These are phyloP conservation scores for Choricystis sp. DNA, from an alignment of 139 green algal species.

Conservation along the genomic window DNA sequence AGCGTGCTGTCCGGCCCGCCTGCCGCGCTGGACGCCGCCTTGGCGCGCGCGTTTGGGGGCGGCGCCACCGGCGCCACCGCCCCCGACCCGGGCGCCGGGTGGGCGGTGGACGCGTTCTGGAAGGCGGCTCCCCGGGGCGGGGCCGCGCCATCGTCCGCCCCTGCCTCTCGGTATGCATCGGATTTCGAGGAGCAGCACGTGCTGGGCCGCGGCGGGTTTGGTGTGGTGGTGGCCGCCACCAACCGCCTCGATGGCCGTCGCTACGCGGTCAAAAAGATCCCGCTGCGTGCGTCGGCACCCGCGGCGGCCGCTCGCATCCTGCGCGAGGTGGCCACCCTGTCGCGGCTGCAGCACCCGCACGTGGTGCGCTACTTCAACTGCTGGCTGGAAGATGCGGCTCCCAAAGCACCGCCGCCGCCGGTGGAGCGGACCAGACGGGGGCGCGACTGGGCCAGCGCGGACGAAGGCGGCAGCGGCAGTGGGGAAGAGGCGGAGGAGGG, in stretches of 20 bases:
- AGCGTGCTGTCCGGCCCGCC: slow-evolving; percentile 46
- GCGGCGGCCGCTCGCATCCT: slow-evolving; percentile 40
- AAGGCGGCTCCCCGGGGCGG: not conserved
- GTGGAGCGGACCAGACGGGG: not conserved
- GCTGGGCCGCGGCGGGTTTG: slow-evolving; percentile 73
- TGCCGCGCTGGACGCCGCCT: slow-evolving; percentile 46
- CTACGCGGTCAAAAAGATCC: slow-evolving; percentile 90
- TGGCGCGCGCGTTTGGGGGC: slow-evolving; percentile 28
- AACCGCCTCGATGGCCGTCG: slow-evolving; percentile 57
- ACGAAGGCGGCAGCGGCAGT: not conserved
- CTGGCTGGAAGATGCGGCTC: slow-evolving; percentile 11
- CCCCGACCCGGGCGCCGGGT: slow-evolving; percentile 2
- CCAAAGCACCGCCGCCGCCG: not conserved
- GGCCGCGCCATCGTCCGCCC: not conserved
- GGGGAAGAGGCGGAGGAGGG: slow-evolving; percentile 5
- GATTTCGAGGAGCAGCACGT: slow-evolving; percentile 56
- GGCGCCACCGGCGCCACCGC: not conserved
- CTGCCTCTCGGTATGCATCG: slow-evolving; percentile 24
- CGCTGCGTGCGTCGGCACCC: slow-evolving; percentile 26
- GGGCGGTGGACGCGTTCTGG: slow-evolving; percentile 32
- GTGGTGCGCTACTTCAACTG: slow-evolving; percentile 87
- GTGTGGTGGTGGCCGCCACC: slow-evolving; percentile 62
- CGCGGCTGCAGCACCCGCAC: slow-evolving; percentile 71
- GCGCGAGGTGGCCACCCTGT: slow-evolving; percentile 78
- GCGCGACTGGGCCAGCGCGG: too few relatives aligned